Evolutionary conservation across 495 filamentous ascomycete genomes (phyloP), one percentile per base, ranked within the genome.

Genomic region (Cercophora samala): DNA sequence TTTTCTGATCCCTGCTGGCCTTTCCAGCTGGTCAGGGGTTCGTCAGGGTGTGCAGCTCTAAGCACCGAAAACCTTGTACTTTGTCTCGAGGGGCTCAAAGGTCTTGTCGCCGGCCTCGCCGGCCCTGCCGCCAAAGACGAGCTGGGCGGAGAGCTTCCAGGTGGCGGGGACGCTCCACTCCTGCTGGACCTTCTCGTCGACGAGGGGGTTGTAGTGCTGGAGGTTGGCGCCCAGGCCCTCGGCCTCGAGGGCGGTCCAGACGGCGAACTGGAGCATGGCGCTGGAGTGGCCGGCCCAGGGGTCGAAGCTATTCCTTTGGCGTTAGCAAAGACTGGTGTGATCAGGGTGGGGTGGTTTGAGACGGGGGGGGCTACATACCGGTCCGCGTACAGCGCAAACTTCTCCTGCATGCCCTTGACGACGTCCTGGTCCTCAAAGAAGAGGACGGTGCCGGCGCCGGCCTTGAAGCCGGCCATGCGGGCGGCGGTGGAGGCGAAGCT

Each of bases 211-310:
- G 80, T 91, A 91, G 76, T 91, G 90, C 81, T 93, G 90, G 4
- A 93, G 81, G 79, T 87, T 91, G 74, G 83, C 85, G 56, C 89
- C 90, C 42, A 91, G 79, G 42, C 90, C 90, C 78, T 91, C 89
- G 66, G 83, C 80, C 76, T 89, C 86, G 51, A 93, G 81, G 0
- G 86, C 84, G 0, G 84, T 86, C 90, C 89, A 93, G 58, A 88
- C 63, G 22, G 81, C 78, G 78, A 80, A 86, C 77, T 91, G 88
- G 74, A 87, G 80, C 87, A 92, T 92, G 75, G 81, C 90, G 64
- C 76, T 80, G 53, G 82, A 83, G 75, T 92, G 88, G 52, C 79
- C 74, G 64, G 85, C 84, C 86, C 86, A 90, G 72, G 70, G 68
- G 67, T 83, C 86, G 85, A 89, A 89, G 58, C 82, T 82, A 11